Percentiles rank a stretch among this genome's conserved stretches.
Evolutionary conservation across 2,329 filamentous ascomycete genomes (phyloP).

Genomic region (Arthroderma uncinatum): DNA sequence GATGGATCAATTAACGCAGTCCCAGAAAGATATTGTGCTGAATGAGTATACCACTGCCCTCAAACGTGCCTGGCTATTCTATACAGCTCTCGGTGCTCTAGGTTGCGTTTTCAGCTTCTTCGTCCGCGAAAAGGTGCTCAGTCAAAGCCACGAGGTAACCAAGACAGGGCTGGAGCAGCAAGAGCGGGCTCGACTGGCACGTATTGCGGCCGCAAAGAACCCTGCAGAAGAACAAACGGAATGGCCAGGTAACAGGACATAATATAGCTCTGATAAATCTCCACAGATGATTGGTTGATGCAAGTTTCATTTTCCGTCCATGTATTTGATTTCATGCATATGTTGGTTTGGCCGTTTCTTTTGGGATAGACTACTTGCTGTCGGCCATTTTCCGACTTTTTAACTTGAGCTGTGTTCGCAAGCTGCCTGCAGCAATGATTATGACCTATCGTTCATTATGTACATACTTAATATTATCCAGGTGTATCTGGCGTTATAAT

Average conservation of each 20-base stretch:
- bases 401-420: background rate
- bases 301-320: background rate
- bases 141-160: constrained; percentile 31
- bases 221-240: background rate
- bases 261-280: no score
- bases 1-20: constrained; percentile 24
- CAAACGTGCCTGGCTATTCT: constrained; percentile 43
- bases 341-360: background rate
- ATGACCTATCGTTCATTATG: background rate
- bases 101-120: constrained; percentile 33
- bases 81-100: constrained; percentile 28
- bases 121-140: constrained; percentile 30
- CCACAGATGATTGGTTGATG: background rate
- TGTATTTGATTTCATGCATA: background rate
- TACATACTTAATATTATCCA: background rate
- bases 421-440: background rate
- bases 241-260: background rate
- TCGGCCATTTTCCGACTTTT: background rate
- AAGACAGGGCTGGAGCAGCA: constrained; percentile 38
- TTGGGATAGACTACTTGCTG: background rate
- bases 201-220: constrained; percentile 12
- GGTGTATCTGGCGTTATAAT: background rate
- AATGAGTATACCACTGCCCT: constrained; percentile 34
- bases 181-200: constrained; percentile 32
- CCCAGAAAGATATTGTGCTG: constrained; percentile 26